Conservation (phyloP, 345 rosid genomes). For the Camelina hispida region DNA sequence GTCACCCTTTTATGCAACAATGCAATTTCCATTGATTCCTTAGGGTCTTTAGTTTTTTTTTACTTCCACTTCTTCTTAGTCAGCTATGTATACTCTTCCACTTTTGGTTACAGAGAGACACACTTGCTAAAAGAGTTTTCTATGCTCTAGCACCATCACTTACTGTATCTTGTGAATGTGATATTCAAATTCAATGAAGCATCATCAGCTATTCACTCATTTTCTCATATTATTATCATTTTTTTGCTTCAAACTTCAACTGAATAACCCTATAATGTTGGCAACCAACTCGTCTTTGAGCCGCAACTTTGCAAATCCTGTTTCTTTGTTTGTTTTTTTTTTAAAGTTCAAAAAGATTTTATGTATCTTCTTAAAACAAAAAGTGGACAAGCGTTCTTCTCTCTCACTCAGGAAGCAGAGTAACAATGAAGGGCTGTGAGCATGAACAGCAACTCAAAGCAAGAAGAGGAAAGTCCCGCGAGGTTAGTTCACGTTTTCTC, state of each 20-base stretch:
- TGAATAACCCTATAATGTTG: constrained; percentile 43
- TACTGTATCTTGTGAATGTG: constrained; percentile 50
- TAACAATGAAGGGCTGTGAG: constrained; percentile 54
- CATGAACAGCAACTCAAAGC: constrained; percentile 47
- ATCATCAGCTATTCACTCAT: constrained; percentile 20
- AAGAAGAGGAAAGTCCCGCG: constrained; percentile 57
- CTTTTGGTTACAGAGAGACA: constrained; percentile 29
- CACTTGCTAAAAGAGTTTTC: constrained; percentile 50
- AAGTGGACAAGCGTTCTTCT: constrained; percentile 22
- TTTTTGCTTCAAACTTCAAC: constrained; percentile 19
- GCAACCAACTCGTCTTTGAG: constrained; percentile 39
- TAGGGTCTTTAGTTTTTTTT: constrained; percentile 26
- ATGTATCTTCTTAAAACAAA: not conserved
- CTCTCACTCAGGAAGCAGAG: constrained; percentile 19
- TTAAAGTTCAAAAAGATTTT: constrained; percentile 20
- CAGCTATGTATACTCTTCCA: constrained; percentile 35
- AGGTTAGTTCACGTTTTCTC: constrained; percentile 71
- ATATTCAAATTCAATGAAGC: constrained; percentile 35
- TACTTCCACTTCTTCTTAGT: constrained; percentile 36
- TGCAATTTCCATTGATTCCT: constrained; percentile 84
- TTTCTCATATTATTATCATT: not conserved
- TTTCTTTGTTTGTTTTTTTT: constrained; percentile 45
- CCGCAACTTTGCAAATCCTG: constrained; percentile 47
- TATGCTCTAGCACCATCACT: constrained; percentile 55
- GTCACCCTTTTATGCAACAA: constrained; percentile 73